Evolutionary conservation across 208 protist genomes (phyloP).

Genomic region (Trypanosoma boissoni): DNA sequence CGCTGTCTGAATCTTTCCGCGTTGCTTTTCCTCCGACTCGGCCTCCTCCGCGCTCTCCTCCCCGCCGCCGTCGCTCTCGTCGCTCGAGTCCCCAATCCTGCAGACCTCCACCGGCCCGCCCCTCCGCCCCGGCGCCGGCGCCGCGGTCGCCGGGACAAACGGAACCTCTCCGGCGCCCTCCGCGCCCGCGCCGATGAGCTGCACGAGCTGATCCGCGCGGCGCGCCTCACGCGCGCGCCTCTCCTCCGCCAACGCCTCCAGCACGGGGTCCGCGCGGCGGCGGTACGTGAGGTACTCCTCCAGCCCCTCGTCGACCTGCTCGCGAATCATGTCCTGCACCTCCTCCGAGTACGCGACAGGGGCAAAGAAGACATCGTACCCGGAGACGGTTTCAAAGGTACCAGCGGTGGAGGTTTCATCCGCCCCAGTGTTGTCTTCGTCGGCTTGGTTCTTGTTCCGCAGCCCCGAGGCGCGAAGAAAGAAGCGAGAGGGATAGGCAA

Average conservation of each 20-base stretch:
- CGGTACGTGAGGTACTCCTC: slow-evolving; percentile 73
- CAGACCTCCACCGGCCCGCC: neutral
- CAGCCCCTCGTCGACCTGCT: slow-evolving; percentile 64
- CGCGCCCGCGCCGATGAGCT: slow-evolving; percentile 39
- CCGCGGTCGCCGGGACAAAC: too few species aligned
- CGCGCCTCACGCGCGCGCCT: slow-evolving; percentile 36
- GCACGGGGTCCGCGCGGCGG: slow-evolving; percentile 62
- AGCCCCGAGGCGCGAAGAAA: slow-evolving; percentile 41
- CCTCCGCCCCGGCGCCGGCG: too few species aligned
- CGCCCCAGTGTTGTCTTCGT: neutral
- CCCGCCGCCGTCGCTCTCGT: slow-evolving; percentile 23
- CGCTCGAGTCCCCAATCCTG: slow-evolving; percentile 18
- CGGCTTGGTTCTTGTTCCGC: too few species aligned
- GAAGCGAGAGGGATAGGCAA: slow-evolving; percentile 61
- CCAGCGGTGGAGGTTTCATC: neutral
- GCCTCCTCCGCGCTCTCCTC: slow-evolving; percentile 27
- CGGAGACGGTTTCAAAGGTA: neutral
- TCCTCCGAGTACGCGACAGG: slow-evolving; percentile 58
- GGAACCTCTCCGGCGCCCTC: neutral
- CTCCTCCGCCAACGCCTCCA: slow-evolving; percentile 50
- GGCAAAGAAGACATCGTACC: slow-evolving; percentile 50
- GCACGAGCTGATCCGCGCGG: slow-evolving; percentile 47
- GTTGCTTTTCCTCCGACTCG: slow-evolving; percentile 30
- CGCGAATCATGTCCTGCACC: slow-evolving; percentile 56
- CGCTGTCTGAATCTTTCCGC: slow-evolving; percentile 57